Base-by-base conservation (phyloP, 2,329 filamentous ascomycete species). In the Leptoxyphium fumago region DNA sequence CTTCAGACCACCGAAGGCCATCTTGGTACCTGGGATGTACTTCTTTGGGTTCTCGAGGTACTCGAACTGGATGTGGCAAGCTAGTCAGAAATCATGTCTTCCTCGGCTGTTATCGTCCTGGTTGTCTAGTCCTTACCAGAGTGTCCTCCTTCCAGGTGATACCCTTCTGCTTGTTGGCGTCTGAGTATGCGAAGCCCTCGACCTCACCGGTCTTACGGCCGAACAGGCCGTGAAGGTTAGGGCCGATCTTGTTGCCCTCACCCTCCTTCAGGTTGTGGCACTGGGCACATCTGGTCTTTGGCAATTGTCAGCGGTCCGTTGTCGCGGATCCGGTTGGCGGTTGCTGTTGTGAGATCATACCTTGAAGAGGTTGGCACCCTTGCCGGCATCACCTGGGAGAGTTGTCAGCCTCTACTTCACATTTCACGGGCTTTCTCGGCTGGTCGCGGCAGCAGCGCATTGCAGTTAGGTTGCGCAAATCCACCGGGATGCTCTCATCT, bases 21-120 rank as follows among this genome's bases (percentile, higher is more conserved):
- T 98, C 86, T 96, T 98, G 74, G 91, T 98, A 59, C 91, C 91
- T 58, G 91, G 91, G 55, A 98, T 95, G 80, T 88, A 98, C 79
- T 96, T 96, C 83, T 98, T 98, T 73, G 91, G 91, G 83, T 96
- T 96, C 80, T 98, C 91, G 63, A 98, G 88, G 81, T 98, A 98
- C 56, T 81, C 77, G 72, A 94, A 96, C 84, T 88, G 59, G 41
- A 28, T 26, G 10, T 4, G 21, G 21, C 21, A 26, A 26, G 21
- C 21, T 7, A 26, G 21, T 26, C 21, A 26, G 21, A 26, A 26
- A 26, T 26, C 21, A 26, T n/a, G n/a, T n/a, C 21, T 26, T 26
- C 21, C 21, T 26, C 21, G 4, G 21, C 7, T 7, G 7, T 26
- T 26, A 7, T 26, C 21, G 7, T 17, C 34, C 6, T 38, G 34